A percentile compares a stretch with the other conserved stretches of the same genome.
phyloP scores from a whole-genome alignment of 495 filamentous ascomycete genomes.

The Trichocladium uniseriatum region DNA sequence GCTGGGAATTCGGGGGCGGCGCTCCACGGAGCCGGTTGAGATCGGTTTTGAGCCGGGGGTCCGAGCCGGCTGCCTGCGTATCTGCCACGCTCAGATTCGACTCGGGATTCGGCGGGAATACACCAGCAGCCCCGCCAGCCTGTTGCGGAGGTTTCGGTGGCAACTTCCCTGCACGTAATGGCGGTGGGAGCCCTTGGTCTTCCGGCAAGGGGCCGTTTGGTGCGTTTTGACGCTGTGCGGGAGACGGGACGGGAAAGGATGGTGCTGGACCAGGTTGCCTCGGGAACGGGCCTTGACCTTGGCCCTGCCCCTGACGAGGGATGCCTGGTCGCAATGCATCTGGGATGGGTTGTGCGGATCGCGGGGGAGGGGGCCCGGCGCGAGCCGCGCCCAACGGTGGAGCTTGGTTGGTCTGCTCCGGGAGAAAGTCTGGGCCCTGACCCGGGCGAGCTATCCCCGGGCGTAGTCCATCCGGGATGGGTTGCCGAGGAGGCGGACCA shows the following conservation, averaged over 20 bases:
- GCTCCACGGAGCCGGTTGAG: neutral
- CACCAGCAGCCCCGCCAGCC: neutral
- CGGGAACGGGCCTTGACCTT: neutral
- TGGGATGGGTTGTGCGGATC: no score
- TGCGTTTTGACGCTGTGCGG: neutral
- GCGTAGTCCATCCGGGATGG: neutral
- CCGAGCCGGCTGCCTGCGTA: neutral
- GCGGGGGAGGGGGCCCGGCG: no score
- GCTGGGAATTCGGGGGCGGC: neutral
- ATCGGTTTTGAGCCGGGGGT: neutral
- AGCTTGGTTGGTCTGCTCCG: no score
- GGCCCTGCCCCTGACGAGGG: neutral
- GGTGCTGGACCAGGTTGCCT: slow-evolving; percentile 1
- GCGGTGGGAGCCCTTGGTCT: neutral
- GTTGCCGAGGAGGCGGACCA: no score
- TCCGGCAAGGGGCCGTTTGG: neutral
- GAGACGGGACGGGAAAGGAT: neutral
- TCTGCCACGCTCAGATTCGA: neutral
- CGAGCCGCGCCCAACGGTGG: no score
- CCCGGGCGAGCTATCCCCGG: neutral
- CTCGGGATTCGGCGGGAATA: neutral
- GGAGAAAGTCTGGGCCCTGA: no score
- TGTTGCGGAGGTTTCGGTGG: neutral
- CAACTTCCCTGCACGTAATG: neutral
- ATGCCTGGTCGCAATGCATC: no score